phyloP scores from a whole-genome alignment of 306 rosid species.

The Luffa aegyptiaca region DNA sequence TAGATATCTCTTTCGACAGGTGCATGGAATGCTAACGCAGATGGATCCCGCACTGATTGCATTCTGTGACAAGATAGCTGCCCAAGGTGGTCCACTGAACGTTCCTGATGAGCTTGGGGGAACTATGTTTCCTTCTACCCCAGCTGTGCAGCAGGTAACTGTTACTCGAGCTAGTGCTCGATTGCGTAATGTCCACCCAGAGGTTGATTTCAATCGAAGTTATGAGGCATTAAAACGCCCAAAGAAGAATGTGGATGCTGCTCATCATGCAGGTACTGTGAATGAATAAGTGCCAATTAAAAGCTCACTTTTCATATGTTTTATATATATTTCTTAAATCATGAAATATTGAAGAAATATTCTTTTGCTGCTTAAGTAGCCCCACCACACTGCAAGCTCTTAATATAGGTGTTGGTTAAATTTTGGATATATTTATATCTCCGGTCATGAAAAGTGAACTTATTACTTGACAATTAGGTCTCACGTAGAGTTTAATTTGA shows the following conservation, averaged over 20 bases:
- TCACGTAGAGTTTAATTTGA: neutral
- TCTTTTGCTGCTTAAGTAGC: neutral
- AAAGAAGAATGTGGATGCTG: slow-evolving; percentile 47
- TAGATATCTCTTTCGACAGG: slow-evolving; percentile 27
- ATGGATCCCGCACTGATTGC: slow-evolving; percentile 90
- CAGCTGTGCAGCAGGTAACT: slow-evolving; percentile 72
- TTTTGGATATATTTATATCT: neutral
- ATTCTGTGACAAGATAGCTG: slow-evolving; percentile 77
- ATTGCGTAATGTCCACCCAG: slow-evolving; percentile 80
- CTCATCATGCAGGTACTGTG: slow-evolving; percentile 51
- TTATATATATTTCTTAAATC: neutral
- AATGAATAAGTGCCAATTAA: neutral
- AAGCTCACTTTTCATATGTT: neutral
- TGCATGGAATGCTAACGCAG: slow-evolving; percentile 93
- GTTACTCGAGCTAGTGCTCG: slow-evolving; percentile 75
- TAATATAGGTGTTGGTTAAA: neutral
- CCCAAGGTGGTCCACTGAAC: slow-evolving; percentile 77
- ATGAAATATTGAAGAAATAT: neutral
- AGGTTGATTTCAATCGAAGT: slow-evolving; percentile 58
- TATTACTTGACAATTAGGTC: neutral
- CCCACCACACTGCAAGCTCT: neutral
- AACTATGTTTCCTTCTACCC: slow-evolving; percentile 49
- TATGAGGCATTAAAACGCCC: slow-evolving; percentile 56
- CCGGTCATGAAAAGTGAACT: neutral
- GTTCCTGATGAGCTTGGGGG: slow-evolving; percentile 59